Evolutionary conservation across 2,329 filamentous ascomycete species (phyloP), one percentile per base, ranked within the genome.

Genomic region (Cytospora chrysosperma): DNA sequence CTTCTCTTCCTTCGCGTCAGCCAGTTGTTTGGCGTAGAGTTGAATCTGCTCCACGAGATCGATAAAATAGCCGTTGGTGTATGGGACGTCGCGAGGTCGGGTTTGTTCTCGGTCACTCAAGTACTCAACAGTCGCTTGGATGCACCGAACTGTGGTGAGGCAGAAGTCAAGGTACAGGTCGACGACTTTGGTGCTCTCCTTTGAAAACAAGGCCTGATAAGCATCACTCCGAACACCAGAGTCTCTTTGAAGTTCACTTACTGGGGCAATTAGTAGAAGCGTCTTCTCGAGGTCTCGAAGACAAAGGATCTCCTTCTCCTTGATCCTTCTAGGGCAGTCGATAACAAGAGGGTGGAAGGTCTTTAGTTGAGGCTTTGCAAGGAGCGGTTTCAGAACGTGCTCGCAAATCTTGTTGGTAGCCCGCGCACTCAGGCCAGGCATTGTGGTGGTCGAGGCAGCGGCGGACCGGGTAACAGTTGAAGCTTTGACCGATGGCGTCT

Each of bases 31-130:
- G 66, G 92, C 93, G 85, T 97, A 96, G 75, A 92, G 86, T 75
- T 88, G 87, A 71, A 97, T 93, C 85, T 97, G 93, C 75, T 96
- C 92, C 75, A 96, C 89, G 66, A 98, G 88, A 80, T 98, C 94
- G 79, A 97, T 89, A 75, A 97, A 97, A 79, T 98, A 98, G 74
- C 92, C 92, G 84, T 91, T 92, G 83, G 89, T 95, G 82, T 97
- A 98, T 69, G 93, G 92, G 72, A 90, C 88, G 77, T 98, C 94
- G 77, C 86, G 82, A 65, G 91, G 90, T 75, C 92, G 87, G 69
- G 89, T 88, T 79, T 94, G 91, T 76, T 98, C 93, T 75, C 88
- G 88, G 75, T 96, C 92, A 81, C 86, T 89, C 68, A 97, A 83
- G 77, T 89, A 89, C 77, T 92, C 88, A 76, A 96, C 91, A 65